A percentile compares a stretch with the other conserved stretches of the same genome.
Conservation (phyloP, 2,329 filamentous ascomycete species). For the Scleromitrula shiraiana region DNA sequence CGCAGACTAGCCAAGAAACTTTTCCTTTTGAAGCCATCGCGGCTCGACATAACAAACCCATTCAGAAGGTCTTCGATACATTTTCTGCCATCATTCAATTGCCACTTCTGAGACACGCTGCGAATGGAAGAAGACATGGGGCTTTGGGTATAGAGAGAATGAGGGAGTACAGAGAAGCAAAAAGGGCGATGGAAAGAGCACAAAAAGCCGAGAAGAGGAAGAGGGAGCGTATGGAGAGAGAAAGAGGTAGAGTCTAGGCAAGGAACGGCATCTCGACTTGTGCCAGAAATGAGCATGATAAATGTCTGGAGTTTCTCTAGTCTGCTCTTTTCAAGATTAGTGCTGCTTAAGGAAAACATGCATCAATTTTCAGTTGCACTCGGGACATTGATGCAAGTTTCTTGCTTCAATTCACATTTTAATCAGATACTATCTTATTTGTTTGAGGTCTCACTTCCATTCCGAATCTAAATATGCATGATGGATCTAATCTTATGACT, state of each 20-base stretch:
- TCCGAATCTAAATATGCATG: too few relatives aligned
- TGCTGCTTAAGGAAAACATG: too few relatives aligned
- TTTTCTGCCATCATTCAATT: slow-evolving; percentile 42
- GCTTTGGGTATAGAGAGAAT: slow-evolving; percentile 35
- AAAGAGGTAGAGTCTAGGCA: not conserved
- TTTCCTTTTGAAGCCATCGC: slow-evolving; percentile 42
- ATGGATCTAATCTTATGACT: too few relatives aligned
- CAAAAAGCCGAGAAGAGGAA: not conserved
- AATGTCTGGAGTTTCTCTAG: too few relatives aligned
- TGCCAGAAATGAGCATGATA: too few relatives aligned
- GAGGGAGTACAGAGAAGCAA: slow-evolving; percentile 34
- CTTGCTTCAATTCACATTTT: too few relatives aligned
- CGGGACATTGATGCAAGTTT: too few relatives aligned
- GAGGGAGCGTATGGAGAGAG: not conserved
- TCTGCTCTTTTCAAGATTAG: too few relatives aligned
- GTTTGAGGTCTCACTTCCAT: too few relatives aligned
- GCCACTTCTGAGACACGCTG: slow-evolving; percentile 38
- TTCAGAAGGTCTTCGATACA: slow-evolving; percentile 39
- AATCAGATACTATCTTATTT: too few relatives aligned
- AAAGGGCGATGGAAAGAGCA: slow-evolving; percentile 34
- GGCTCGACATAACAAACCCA: slow-evolving; percentile 35
- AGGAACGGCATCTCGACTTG: too few relatives aligned
- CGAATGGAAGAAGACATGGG: slow-evolving; percentile 36
- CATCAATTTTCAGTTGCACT: too few relatives aligned
- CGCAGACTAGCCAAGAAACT: slow-evolving; percentile 38